These are phyloP conservation scores for Metschnikowia cerradonensis DNA, from an alignment of 805 yeast genomes.

Conservation along the genomic window DNA sequence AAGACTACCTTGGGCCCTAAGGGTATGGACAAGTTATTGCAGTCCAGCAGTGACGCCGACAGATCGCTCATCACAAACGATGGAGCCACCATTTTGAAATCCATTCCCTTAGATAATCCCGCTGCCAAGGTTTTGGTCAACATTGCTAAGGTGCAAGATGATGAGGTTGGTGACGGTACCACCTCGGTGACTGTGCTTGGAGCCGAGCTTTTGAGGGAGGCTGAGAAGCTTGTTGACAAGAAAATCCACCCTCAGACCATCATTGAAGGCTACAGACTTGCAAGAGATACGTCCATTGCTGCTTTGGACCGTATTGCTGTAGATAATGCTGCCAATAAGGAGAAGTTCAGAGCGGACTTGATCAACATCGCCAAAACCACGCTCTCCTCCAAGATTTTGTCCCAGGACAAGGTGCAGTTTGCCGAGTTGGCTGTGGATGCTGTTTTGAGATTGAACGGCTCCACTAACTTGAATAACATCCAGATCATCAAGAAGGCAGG, in stretches of 20 bases:
- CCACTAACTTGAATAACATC: constrained; percentile 85
- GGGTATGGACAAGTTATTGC: constrained; percentile 96
- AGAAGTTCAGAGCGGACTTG: constrained; percentile 68
- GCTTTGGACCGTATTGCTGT: constrained; percentile 78
- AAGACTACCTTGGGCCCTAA: constrained; percentile 95
- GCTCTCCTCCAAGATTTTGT: constrained; percentile 83
- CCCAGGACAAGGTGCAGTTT: constrained; percentile 92
- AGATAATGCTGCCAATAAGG: constrained; percentile 59
- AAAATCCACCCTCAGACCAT: constrained; percentile 98
- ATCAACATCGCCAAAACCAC: constrained; percentile 90
- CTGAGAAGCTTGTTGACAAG: constrained; percentile 85
- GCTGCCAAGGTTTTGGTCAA: constrained; percentile 96
- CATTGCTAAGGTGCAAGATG: constrained; percentile 93
- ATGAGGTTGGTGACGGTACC: constrained; percentile 98
- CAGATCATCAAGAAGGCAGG: constrained; percentile 93
- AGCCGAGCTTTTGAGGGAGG: constrained; percentile 90
- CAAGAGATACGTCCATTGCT: constrained; percentile 73
- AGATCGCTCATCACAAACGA: constrained; percentile 86
- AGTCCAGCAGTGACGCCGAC: constrained; percentile 72
- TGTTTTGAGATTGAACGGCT: constrained; percentile 78
- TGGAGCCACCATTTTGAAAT: constrained; percentile 93
- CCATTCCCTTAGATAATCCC: constrained; percentile 94
- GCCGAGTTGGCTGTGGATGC: constrained; percentile 93
- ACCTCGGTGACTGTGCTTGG: constrained; percentile 91
- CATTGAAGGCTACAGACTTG: constrained; percentile 91